Conservation (phyloP, 148 eudicot species). For the Camellia granthamiana region DNA sequence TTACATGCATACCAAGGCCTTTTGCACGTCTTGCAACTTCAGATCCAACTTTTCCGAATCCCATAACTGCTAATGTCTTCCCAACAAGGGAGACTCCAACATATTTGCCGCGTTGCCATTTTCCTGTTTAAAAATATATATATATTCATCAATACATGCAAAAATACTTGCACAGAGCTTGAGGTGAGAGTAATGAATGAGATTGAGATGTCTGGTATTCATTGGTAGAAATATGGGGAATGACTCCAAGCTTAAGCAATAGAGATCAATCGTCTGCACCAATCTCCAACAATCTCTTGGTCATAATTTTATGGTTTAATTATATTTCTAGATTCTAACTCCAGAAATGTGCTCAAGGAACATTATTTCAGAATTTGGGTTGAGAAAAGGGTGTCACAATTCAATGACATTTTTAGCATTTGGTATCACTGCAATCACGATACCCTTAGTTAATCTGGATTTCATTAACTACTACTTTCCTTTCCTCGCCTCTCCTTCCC, state of each 20-base stretch:
- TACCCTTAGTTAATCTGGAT: neutral
- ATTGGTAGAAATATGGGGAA: neutral
- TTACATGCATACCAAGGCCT: conserved; percentile 87
- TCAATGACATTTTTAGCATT: neutral
- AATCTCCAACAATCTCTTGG: neutral
- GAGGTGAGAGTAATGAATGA: neutral
- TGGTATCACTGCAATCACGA: neutral
- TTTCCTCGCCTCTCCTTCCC: neutral
- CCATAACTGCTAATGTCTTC: conserved; percentile 80
- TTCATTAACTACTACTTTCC: neutral
- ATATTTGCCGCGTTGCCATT: conserved; percentile 80
- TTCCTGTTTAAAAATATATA: conserved; percentile 38
- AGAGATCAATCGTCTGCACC: neutral
- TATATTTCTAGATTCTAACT: neutral
- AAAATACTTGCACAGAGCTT: neutral
- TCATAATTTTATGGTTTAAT: neutral
- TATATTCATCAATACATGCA: neutral
- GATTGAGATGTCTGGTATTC: neutral
- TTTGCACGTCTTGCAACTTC: conserved; percentile 93
- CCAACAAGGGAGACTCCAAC: conserved; percentile 89
- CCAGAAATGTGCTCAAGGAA: neutral
- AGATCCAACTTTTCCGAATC: conserved; percentile 92
- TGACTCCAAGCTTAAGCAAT: neutral
- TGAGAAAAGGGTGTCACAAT: neutral
- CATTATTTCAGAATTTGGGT: neutral